A percentile compares a stretch with the other conserved stretches of the same genome.
Conservation (phyloP, 164 flowering plant species). For the Magnolia officinalis region DNA sequence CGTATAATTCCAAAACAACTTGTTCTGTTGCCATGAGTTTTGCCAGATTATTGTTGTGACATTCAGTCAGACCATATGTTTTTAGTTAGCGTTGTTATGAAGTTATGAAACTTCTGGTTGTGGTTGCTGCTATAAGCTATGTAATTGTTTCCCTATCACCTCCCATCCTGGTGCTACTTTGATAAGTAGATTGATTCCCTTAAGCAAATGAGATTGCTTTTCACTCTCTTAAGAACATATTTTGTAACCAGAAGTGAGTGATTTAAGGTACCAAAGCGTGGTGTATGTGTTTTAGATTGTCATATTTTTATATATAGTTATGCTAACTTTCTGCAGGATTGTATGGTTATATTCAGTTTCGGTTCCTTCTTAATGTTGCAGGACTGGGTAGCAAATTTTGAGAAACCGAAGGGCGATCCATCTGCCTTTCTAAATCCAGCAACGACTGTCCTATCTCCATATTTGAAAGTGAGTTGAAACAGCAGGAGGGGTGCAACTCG, state of each 20-base stretch:
- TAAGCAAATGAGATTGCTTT: neutral
- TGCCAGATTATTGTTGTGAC: neutral
- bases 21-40: neutral
- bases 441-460: conserved; percentile 90
- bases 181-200: neutral
- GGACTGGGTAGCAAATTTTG: conserved; percentile 94
- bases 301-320: neutral
- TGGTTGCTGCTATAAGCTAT: neutral
- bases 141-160: neutral
- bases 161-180: neutral
- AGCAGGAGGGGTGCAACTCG: neutral
- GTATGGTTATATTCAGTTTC: neutral
- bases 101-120: neutral
- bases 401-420: conserved; percentile 95
- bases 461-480: conserved; percentile 72
- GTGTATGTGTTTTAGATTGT: too few relatives aligned
- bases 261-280: too few relatives aligned
- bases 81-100: neutral
- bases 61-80: neutral
- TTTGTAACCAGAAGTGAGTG: too few relatives aligned
- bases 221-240: neutral
- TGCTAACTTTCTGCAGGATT: neutral
- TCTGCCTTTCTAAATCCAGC: conserved; percentile 85
- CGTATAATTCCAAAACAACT: neutral
- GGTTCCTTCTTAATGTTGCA: conserved; percentile 22